These are phyloP conservation scores for Geranium incanum DNA, from an alignment of 441 rosid genomes.

Conservation along the genomic window DNA sequence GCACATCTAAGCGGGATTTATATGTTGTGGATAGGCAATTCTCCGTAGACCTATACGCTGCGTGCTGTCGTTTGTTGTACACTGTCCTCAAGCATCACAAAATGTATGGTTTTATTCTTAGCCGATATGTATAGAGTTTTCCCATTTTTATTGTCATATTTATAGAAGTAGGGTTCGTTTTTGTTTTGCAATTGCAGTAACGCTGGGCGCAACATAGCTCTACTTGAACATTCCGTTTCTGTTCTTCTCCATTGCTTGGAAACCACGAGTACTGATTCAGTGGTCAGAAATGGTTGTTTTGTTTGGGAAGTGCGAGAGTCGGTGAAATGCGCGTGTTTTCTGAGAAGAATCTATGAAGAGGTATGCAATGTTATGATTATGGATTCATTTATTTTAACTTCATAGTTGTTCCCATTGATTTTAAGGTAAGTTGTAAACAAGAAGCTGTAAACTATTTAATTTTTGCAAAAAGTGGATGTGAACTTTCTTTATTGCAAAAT, in stretches of 20 bases:
- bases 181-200: constrained; percentile 40
- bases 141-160: not conserved
- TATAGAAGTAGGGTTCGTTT: constrained; percentile 8
- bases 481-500: no score
- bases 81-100: constrained; percentile 73
- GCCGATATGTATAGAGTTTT: not conserved
- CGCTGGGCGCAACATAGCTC: constrained; percentile 54
- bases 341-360: constrained; percentile 96
- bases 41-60: constrained; percentile 46
- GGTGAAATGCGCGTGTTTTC: constrained; percentile 62
- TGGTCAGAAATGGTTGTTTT: constrained; percentile 32
- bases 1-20: constrained; percentile 21
- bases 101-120: constrained; percentile 37
- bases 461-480: no score
- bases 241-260: constrained; percentile 71
- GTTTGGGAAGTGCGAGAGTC: constrained; percentile 56
- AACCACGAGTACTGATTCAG: constrained; percentile 36
- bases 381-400: not conserved
- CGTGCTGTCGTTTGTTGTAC: constrained; percentile 65
- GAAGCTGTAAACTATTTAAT: no score
- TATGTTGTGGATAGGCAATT: constrained; percentile 43
- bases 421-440: not conserved
- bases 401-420: not conserved
- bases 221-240: constrained; percentile 63
- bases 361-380: constrained; percentile 28